These are phyloP conservation scores for Epichloe gansuensis DNA, from an alignment of 2,329 filamentous ascomycete genomes.

Conservation along the genomic window DNA sequence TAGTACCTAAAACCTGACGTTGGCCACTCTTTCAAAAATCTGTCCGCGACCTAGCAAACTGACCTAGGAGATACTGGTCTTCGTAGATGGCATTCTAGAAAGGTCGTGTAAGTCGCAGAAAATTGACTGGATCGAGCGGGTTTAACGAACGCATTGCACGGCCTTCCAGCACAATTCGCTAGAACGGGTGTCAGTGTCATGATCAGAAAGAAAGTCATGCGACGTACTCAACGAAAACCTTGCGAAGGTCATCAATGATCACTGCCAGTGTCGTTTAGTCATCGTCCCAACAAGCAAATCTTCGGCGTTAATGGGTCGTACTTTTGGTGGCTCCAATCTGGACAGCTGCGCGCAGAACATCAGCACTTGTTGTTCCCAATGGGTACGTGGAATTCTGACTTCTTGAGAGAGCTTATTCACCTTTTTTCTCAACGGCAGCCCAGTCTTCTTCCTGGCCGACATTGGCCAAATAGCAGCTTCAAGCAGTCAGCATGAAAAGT, in stretches of 20 bases:
- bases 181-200: neutral
- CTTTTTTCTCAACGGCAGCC: slow-evolving; percentile 56
- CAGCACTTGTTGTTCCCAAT: neutral
- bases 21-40: neutral
- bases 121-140: neutral
- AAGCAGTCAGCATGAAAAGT: slow-evolving; percentile 21
- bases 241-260: slow-evolving; percentile 47
- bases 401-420: slow-evolving; percentile 21
- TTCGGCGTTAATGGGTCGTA: neutral
- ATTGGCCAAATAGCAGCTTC: slow-evolving; percentile 3
- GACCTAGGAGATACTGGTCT: slow-evolving; percentile 28
- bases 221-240: slow-evolving; percentile 53
- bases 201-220: neutral
- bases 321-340: slow-evolving; percentile 1
- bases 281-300: neutral
- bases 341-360: neutral
- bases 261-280: slow-evolving; percentile 18
- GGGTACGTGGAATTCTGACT: slow-evolving; percentile 10
- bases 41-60: neutral
- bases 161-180: slow-evolving; percentile 57
- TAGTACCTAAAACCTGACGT: slow-evolving; percentile 29
- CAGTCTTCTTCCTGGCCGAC: slow-evolving; percentile 58
- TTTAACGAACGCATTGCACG: slow-evolving; percentile 33
- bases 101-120: neutral
- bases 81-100: slow-evolving; percentile 43